Conservation (phyloP, 805 yeast genomes). For the Candida ascalaphidarum region DNA sequence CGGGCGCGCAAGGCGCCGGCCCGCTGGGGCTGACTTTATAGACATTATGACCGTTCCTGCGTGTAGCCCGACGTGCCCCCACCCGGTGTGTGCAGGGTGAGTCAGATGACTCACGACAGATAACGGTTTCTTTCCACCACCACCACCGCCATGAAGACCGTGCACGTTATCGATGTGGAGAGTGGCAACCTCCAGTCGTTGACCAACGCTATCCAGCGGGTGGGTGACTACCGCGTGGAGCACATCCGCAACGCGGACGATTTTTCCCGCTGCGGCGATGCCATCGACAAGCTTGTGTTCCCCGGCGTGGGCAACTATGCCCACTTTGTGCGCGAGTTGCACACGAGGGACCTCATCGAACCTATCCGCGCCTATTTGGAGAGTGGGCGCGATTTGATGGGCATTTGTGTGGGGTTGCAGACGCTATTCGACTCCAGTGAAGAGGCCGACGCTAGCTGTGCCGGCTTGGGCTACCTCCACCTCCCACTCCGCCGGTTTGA, state of each 20-base stretch:
- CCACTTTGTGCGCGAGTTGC: conserved; percentile 74
- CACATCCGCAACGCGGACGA: conserved; percentile 55
- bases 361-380: conserved; percentile 62
- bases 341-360: conserved; percentile 48
- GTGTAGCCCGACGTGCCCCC: too few relatives aligned
- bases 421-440: conserved; percentile 68
- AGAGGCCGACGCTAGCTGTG: conserved; percentile 55
- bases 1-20: not conserved
- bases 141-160: conserved; percentile 12
- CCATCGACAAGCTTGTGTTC: conserved; percentile 55
- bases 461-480: conserved; percentile 41
- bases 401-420: conserved; percentile 95
- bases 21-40: too few relatives aligned
- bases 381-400: conserved; percentile 87
- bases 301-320: conserved; percentile 99
- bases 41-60: too few relatives aligned
- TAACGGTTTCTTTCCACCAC: not conserved
- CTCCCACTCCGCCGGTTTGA: conserved; percentile 48
- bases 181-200: conserved; percentile 91
- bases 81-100: too few relatives aligned
- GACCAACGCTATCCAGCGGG: conserved; percentile 70
- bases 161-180: conserved; percentile 84
- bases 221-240: conserved; percentile 59
- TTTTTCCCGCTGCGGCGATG: conserved; percentile 28
- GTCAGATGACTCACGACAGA: not conserved